These are phyloP conservation scores for Pythium oligandrum DNA, from an alignment of 352 stramenopile genomes.

Conservation along the genomic window DNA sequence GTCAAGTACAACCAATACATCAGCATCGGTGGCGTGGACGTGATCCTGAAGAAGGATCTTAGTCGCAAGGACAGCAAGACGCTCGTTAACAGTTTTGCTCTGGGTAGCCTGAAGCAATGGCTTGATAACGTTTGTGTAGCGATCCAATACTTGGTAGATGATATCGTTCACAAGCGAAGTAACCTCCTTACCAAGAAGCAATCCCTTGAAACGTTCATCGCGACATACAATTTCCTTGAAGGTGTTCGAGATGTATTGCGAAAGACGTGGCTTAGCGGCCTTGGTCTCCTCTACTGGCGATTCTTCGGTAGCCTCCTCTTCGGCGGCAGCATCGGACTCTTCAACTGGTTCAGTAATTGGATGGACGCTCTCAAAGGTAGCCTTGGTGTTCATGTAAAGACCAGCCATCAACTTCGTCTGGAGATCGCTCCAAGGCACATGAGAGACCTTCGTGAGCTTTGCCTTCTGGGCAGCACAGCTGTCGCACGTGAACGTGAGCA, in stretches of 20 bases:
- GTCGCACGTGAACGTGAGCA: conserved; percentile 1
- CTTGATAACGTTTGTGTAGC: conserved; percentile 4
- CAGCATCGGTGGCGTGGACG: neutral
- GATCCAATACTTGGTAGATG: conserved; percentile 4
- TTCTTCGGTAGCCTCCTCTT: neutral
- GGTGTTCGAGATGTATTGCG: conserved; percentile 3
- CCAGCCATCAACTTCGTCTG: conserved; percentile 1
- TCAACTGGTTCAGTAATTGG: too few relatives aligned
- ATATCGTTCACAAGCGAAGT: neutral
- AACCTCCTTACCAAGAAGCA: conserved; percentile 3
- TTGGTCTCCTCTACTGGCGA: neutral
- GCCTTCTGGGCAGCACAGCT: neutral
- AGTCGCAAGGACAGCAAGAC: conserved; percentile 1
- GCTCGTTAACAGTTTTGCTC: conserved; percentile 3
- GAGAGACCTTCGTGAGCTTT: conserved; percentile 3
- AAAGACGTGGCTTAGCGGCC: neutral
- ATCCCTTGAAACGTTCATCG: conserved; percentile 4
- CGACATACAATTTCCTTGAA: conserved; percentile 2
- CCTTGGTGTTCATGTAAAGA: conserved; percentile 6
- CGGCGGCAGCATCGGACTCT: neutral
- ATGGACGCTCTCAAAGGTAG: neutral
- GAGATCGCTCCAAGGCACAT: conserved; percentile 1
- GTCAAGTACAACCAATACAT: neutral
- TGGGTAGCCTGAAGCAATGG: neutral
- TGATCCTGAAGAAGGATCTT: conserved; percentile 2